Evolutionary conservation across 257 asterid genomes (phyloP).

Genomic region (Primulina tabacum): DNA sequence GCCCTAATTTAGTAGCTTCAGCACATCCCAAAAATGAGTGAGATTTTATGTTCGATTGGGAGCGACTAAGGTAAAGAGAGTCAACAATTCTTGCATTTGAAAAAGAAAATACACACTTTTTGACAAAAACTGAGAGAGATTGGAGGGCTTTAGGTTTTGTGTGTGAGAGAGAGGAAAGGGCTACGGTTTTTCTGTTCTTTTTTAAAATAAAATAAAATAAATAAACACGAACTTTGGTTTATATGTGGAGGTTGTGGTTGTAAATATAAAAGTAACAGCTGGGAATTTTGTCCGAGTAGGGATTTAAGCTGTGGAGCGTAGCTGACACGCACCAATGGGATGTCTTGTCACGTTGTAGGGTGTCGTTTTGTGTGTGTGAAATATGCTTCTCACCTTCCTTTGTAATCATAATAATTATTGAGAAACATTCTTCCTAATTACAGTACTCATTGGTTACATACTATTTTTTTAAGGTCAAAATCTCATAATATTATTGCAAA

Average conservation of each 20-base stretch:
- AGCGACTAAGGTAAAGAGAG: constrained; percentile 36
- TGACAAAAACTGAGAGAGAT: constrained; percentile 17
- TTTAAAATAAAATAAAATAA: background rate
- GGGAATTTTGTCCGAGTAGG: constrained; percentile 38
- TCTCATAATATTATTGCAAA: no score
- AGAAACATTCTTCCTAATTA: no score
- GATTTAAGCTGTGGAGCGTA: constrained; percentile 15
- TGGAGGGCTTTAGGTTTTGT: constrained; percentile 26
- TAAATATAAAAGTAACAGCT: constrained; percentile 43
- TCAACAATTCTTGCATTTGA: constrained; percentile 12
- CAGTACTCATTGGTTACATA: no score
- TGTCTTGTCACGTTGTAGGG: background rate
- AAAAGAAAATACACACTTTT: constrained; percentile 26
- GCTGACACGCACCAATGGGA: constrained; percentile 13
- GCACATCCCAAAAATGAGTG: constrained; percentile 22
- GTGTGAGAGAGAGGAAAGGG: constrained; percentile 46
- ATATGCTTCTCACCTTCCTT: no score
- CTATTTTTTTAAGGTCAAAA: no score
- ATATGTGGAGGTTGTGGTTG: constrained; percentile 28
- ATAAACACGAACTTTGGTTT: background rate
- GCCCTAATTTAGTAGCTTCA: constrained; percentile 37
- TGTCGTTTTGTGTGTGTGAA: background rate
- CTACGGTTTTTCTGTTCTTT: constrained; percentile 23
- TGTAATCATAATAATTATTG: no score
- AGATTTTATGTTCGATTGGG: constrained; percentile 17